Conservation (phyloP, 169 alveolate genomes). For the Cryptosporidium tyzzeri region DNA sequence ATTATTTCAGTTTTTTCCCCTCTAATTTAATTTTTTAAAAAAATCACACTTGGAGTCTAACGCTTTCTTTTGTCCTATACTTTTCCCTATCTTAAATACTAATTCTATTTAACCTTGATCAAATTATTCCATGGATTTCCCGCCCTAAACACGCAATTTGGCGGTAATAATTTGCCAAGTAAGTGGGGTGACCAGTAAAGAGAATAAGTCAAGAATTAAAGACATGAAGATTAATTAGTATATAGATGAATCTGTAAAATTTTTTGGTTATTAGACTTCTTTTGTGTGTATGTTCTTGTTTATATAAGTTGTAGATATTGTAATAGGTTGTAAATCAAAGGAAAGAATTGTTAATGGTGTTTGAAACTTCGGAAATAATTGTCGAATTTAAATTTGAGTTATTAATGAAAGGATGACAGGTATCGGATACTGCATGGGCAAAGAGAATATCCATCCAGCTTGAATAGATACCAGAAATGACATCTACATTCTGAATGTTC, state of each 20-base stretch:
- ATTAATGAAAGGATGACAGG: slow-evolving; percentile 55
- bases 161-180: neutral
- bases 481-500: slow-evolving; percentile 1
- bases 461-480: neutral
- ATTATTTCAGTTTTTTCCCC: neutral
- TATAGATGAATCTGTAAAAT: neutral
- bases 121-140: neutral
- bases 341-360: neutral
- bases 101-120: neutral
- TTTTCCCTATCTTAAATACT: neutral
- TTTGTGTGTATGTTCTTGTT: neutral
- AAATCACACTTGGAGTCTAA: neutral
- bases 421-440: slow-evolving; percentile 33
- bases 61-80: neutral
- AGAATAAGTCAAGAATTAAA: too few relatives aligned
- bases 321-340: neutral
- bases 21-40: neutral
- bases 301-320: neutral
- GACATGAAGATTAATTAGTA: neutral
- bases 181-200: neutral
- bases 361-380: slow-evolving; percentile 19
- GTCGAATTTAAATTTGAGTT: slow-evolving; percentile 7
- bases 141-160: neutral
- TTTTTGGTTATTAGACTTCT: neutral
- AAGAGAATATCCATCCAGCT: slow-evolving; percentile 55